phyloP scores from a whole-genome alignment of 2,329 filamentous ascomycete genomes.

The Ophiostoma montium region DNA sequence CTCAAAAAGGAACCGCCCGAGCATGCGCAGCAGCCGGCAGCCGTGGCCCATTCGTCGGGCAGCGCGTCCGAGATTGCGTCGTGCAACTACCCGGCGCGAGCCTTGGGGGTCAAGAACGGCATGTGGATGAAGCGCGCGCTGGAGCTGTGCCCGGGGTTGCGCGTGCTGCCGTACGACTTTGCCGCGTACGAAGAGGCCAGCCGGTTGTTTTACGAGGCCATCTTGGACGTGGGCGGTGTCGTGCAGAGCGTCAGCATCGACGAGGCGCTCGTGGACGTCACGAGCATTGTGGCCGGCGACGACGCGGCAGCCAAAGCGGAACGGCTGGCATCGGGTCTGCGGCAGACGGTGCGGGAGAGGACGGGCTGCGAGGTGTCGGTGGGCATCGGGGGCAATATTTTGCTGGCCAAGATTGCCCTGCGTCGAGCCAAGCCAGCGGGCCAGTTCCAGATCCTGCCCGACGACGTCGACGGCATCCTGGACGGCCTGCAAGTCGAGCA shows the following conservation, averaged over 20 bases:
- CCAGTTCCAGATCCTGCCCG: constrained; percentile 75
- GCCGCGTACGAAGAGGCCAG: constrained; percentile 89
- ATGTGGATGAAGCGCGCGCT: constrained; percentile 98
- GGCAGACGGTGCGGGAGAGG: constrained; percentile 53
- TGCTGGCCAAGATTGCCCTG: constrained; percentile 82
- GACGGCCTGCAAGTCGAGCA: constrained; percentile 64
- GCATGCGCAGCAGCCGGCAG: constrained; percentile 63
- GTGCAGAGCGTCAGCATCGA: constrained; percentile 97
- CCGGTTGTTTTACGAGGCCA: constrained; percentile 69
- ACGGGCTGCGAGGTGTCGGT: constrained; percentile 85
- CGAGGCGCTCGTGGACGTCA: constrained; percentile 81
- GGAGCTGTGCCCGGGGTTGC: constrained; percentile 70
- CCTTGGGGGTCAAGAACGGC: constrained; percentile 83
- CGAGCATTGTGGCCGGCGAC: constrained; percentile 51
- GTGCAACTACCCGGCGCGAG: constrained; percentile 51
- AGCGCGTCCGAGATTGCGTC: constrained; percentile 2
- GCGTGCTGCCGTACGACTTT: constrained; percentile 92
- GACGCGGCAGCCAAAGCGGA: constrained; percentile 47
- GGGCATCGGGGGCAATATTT: constrained; percentile 79
- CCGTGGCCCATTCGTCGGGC: constrained; percentile 76
- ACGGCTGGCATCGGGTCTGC: constrained; percentile 51
- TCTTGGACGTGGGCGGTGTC: constrained; percentile 63
- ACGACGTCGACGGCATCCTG: constrained; percentile 63
- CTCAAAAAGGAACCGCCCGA: constrained; percentile 66
- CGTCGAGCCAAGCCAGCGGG: constrained; percentile 89